Conservation (phyloP, 2,329 filamentous ascomycete genomes). For the Dactylellina leptospora region DNA sequence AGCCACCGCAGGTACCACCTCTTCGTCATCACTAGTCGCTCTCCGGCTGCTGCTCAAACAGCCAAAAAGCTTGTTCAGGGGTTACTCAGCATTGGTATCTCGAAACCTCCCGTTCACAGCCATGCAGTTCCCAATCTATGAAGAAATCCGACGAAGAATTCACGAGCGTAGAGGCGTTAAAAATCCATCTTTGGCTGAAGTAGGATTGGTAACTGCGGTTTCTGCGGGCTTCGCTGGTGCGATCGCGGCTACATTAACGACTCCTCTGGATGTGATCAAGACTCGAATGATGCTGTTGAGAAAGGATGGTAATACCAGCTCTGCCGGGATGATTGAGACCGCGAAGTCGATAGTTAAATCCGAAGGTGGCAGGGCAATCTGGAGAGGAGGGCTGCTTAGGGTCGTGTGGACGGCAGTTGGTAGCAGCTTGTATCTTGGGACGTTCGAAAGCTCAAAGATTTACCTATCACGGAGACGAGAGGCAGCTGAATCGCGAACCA, state of each 20-base stretch:
- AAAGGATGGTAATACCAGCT: constrained; percentile 57
- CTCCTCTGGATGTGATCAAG: constrained; percentile 88
- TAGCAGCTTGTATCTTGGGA: constrained; percentile 82
- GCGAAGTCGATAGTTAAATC: constrained; percentile 72
- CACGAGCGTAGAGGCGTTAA: constrained; percentile 59
- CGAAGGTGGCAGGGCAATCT: constrained; percentile 76
- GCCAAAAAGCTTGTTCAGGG: constrained; percentile 70
- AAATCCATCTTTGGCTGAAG: constrained; percentile 58
- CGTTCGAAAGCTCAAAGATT: constrained; percentile 80
- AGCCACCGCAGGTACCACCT: constrained; percentile 64
- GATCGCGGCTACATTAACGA: constrained; percentile 81
- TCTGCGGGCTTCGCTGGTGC: constrained; percentile 79
- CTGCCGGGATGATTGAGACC: constrained; percentile 65
- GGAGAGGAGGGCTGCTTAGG: constrained; percentile 77
- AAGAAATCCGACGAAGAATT: constrained; percentile 71
- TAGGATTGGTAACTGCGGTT: constrained; percentile 74
- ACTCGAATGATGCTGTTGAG: constrained; percentile 84
- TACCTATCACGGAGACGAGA: constrained; percentile 67
- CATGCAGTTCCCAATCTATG: constrained; percentile 87
- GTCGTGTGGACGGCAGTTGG: constrained; percentile 83
- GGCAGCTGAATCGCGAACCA: too few species aligned
- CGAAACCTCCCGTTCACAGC: constrained; percentile 88
- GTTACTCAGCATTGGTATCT: constrained; percentile 82
- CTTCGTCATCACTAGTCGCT: constrained; percentile 66
- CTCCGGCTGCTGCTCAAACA: constrained; percentile 66